phyloP scores from a whole-genome alignment of 768 basidiomycete genomes.

The Amanita muscaria region DNA sequence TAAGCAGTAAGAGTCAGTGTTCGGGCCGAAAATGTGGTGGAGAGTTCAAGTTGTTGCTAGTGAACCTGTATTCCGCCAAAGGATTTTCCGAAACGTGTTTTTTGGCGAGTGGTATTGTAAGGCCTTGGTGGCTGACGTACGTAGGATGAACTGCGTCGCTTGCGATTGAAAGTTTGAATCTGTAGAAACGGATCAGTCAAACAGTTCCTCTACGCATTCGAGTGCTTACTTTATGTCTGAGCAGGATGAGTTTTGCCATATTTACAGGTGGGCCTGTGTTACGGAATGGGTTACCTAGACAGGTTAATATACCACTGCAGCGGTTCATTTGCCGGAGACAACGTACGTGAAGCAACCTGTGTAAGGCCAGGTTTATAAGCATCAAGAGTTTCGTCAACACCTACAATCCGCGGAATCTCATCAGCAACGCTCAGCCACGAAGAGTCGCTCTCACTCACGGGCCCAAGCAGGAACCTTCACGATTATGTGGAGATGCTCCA shows the following conservation, averaged over 20 bases:
- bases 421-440: too few species aligned
- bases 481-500: too few species aligned
- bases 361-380: conserved; percentile 56
- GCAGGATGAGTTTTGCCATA: conserved; percentile 82
- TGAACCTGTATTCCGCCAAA: conserved; percentile 53
- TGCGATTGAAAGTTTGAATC: conserved; percentile 63
- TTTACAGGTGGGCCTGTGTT: conserved; percentile 73
- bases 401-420: too few species aligned
- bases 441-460: too few species aligned
- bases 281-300: conserved; percentile 60
- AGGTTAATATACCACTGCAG: not conserved
- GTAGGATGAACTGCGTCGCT: conserved; percentile 48
- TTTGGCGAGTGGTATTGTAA: conserved; percentile 39
- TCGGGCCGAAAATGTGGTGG: conserved; percentile 11
- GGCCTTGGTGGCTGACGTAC: conserved; percentile 50
- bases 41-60: conserved; percentile 30
- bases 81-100: conserved; percentile 49
- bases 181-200: conserved; percentile 18
- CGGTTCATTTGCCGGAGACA: conserved; percentile 7
- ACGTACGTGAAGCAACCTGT: conserved; percentile 62
- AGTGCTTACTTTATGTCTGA: conserved; percentile 71
- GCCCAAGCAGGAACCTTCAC: too few species aligned
- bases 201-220: conserved; percentile 6
- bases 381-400: conserved; percentile 57
- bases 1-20: conserved; percentile 12